Base-by-base conservation (phyloP, 768 basidiomycete species). In the Serendipita indica region DNA sequence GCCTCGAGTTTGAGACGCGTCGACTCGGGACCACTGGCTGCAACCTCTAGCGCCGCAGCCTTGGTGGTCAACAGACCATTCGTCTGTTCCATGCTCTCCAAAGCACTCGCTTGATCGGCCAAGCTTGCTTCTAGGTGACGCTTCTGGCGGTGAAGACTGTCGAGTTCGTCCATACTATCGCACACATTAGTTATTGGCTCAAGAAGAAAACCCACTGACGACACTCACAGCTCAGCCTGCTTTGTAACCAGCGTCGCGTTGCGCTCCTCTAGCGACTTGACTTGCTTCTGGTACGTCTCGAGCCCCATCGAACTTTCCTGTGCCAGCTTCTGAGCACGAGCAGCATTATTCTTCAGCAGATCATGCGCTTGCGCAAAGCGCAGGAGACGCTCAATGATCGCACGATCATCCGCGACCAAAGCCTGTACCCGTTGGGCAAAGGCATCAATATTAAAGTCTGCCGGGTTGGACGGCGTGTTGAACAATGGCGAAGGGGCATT, bases 221-320 rank as follows among this genome's bases (percentile, higher is more conserved):
- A n/a, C n/a, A 72, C 79, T 60, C 64, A 87, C 86, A 89, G 62
- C 13, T 73, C 72, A 32, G 79, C 73, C 57, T 82, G 77, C 65
- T 76, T 76, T 22, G 74, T 67, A 33, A 75, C 73, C 59, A 83
- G 67, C 6, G 68, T 62, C 63, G 76, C 68, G 63, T 89, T 82
- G 59, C 86, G 77, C 65, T 89, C 86, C 65, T 92, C 89, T 59
- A 94, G 73, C 22, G 76, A 79, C 65, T 78, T 76, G 2, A 93
- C 83, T 66, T 94, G 90, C 70, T 83, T 84, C 73, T 94, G 88
- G 66, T 96, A 94, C 16, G 84, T 90, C 73, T 90, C 89, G 39
- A 96, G 71, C 25, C 84, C 88, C 18, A 67, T 69, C 60, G 80
- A 82, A 37, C 84, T 86, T 56, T 92, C 91, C 68, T 85, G 83